Conservation (phyloP, 2,329 filamentous ascomycete species). For the Harringtonia lauricola region DNA sequence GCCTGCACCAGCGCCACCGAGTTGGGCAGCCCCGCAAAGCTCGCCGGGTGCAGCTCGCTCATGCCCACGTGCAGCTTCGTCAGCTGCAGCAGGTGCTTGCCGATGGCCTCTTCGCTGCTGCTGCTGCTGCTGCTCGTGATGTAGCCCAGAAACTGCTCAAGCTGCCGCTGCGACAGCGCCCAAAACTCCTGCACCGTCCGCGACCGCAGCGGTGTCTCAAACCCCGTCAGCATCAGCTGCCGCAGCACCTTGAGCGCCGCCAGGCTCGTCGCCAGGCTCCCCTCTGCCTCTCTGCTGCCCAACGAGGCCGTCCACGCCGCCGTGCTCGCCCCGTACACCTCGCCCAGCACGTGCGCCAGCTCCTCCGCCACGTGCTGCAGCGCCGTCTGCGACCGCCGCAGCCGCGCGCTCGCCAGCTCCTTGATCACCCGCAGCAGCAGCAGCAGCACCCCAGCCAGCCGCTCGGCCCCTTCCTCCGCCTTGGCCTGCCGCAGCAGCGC, state of each 20-base stretch:
- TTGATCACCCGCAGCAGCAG: constrained; percentile 82
- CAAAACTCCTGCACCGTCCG: constrained; percentile 70
- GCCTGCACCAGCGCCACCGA: constrained; percentile 66
- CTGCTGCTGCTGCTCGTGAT: too few species aligned
- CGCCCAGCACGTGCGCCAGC: constrained; percentile 66
- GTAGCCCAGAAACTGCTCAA: constrained; percentile 62
- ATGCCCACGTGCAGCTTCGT: constrained; percentile 87
- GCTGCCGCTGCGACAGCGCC: constrained; percentile 65
- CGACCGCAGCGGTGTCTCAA: constrained; percentile 73
- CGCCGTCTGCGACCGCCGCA: constrained; percentile 63
- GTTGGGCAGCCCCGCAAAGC: constrained; percentile 73
- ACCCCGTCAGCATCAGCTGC: constrained; percentile 68
- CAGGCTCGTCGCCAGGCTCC: constrained; percentile 66
- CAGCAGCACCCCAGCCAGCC: constrained; percentile 61
- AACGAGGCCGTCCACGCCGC: constrained; percentile 54
- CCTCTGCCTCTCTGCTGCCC: constrained; percentile 43
- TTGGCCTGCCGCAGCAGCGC: constrained; percentile 49
- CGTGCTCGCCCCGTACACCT: constrained; percentile 68
- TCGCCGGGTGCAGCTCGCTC: constrained; percentile 65
- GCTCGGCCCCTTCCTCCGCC: constrained; percentile 44
- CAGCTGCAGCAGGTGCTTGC: constrained; percentile 80
- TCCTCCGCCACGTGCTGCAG: constrained; percentile 73
- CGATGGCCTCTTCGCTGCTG: constrained; percentile 57
- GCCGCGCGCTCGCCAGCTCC: constrained; percentile 70
- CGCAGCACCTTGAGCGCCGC: constrained; percentile 70